Conservation (phyloP, 257 asterid species). For the Linaria vulgaris region DNA sequence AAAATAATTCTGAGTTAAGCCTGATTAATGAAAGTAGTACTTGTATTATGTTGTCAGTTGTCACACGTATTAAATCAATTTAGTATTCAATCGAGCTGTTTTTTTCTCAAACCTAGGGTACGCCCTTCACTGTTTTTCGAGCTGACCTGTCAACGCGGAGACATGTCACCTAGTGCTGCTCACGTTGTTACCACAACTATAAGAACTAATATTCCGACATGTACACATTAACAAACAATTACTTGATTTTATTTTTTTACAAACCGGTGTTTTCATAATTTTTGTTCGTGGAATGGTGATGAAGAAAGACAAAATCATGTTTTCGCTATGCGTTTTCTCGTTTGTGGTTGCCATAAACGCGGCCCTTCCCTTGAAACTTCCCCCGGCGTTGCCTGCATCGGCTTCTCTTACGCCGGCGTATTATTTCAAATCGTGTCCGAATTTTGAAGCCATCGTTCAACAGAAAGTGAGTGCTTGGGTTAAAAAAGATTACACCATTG, state of each 20-base stretch:
- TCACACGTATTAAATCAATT: neutral
- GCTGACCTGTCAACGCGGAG: conserved; percentile 28
- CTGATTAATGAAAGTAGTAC: too few species aligned
- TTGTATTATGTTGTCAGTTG: too few species aligned
- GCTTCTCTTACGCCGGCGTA: conserved; percentile 37
- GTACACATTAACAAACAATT: too few species aligned
- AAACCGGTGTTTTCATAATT: too few species aligned
- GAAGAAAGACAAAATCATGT: conserved; percentile 25
- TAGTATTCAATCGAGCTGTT: neutral
- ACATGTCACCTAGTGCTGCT: conserved; percentile 43
- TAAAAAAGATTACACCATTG: conserved; percentile 51
- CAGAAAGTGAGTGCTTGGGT: conserved; percentile 54
- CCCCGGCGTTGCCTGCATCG: conserved; percentile 27
- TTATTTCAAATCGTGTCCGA: conserved; percentile 57
- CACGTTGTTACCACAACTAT: conserved; percentile 34
- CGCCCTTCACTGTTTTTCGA: conserved; percentile 19
- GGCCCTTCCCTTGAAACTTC: neutral
- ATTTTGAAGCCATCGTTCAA: conserved; percentile 51
- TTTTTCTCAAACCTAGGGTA: neutral
- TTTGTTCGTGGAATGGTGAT: too few species aligned
- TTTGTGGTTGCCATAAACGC: conserved; percentile 13
- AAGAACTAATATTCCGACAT: too few species aligned
- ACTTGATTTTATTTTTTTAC: too few species aligned
- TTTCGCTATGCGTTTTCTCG: neutral
- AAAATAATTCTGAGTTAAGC: too few species aligned